Percentiles rank a stretch among this genome's conserved stretches.
These are phyloP conservation scores for Raffaelea arxii DNA, from an alignment of 2,329 filamentous ascomycete genomes.

Conservation along the genomic window DNA sequence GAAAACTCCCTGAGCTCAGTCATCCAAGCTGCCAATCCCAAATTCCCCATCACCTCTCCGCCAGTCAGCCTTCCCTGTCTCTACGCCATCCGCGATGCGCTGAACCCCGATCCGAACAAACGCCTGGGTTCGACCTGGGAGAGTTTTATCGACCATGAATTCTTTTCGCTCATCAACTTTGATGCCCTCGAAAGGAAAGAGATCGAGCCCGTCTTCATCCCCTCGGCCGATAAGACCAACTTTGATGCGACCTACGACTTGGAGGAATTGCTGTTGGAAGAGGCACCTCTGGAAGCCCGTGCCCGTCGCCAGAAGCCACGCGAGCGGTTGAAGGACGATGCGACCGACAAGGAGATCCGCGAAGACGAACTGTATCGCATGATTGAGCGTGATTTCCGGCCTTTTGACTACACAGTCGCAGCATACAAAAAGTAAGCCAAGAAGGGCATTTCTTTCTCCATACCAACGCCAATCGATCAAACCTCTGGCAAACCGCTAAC, in stretches of 20 bases:
- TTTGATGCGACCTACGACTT: conserved; percentile 98
- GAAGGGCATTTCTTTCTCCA: neutral
- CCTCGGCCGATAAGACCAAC: conserved; percentile 95
- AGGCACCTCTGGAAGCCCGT: conserved; percentile 86
- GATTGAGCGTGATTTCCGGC: conserved; percentile 88
- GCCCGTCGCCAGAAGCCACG: conserved; percentile 89
- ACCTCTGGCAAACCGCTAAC: too few relatives aligned
- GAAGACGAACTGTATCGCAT: conserved; percentile 89
- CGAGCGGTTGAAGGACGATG: conserved; percentile 85
- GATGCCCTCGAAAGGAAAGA: conserved; percentile 74
- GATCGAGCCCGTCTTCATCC: conserved; percentile 82
- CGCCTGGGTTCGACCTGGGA: conserved; percentile 83
- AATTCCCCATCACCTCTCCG: conserved; percentile 86
- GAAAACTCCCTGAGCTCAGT: conserved; percentile 71
- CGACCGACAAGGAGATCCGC: conserved; percentile 86
- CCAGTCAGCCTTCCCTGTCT: conserved; percentile 82
- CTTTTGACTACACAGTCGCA: conserved; percentile 87
- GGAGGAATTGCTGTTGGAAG: conserved; percentile 86
- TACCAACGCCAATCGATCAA: neutral
- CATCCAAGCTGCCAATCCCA: conserved; percentile 72
- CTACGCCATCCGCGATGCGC: conserved; percentile 74
- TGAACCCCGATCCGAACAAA: conserved; percentile 70
- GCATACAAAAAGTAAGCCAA: conserved; percentile 67
- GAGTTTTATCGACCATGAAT: conserved; percentile 77
- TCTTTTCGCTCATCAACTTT: conserved; percentile 83